Evolutionary conservation across 2,329 filamentous ascomycete species (phyloP).

Genomic region (Trichoderma koningii): DNA sequence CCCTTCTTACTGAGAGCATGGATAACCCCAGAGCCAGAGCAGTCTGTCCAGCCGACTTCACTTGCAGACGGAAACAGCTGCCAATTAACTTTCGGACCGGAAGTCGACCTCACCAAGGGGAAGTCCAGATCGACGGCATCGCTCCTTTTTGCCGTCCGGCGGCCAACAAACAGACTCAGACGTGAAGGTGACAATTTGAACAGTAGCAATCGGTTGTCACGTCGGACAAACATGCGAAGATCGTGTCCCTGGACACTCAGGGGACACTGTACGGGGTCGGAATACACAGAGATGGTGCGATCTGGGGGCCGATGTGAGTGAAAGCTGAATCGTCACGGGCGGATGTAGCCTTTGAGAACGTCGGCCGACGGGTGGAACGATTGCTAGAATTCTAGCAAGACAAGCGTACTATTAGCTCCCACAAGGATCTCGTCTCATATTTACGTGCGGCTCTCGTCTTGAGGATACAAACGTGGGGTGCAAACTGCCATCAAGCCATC

Average conservation of each 20-base stretch:
- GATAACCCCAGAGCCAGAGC: no score
- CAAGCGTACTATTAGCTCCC: not conserved
- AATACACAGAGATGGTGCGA: not conserved
- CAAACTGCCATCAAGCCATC: not conserved
- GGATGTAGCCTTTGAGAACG: not conserved
- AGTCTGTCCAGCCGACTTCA: no score
- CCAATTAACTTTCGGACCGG: no score
- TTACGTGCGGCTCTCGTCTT: not conserved
- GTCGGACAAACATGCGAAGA: conserved; percentile 6
- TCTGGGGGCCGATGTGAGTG: not conserved
- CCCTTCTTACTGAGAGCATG: no score
- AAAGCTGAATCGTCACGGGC: not conserved
- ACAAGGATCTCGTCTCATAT: not conserved
- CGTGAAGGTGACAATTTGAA: not conserved
- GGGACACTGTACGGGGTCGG: not conserved
- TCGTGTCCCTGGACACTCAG: not conserved
- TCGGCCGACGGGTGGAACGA: conserved; percentile 1
- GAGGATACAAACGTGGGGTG: not conserved
- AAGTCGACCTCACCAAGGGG: not conserved
- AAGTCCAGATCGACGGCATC: not conserved
- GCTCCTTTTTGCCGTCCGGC: not conserved
- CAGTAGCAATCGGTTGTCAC: not conserved
- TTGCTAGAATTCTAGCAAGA: not conserved
- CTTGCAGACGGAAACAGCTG: not conserved
- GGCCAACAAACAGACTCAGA: not conserved